A percentile compares a stretch with the other conserved stretches of the same genome.
These are phyloP conservation scores for Odonthalia washingtoniensis DNA, from an alignment of 31 red algal species.

Conservation along the genomic window DNA sequence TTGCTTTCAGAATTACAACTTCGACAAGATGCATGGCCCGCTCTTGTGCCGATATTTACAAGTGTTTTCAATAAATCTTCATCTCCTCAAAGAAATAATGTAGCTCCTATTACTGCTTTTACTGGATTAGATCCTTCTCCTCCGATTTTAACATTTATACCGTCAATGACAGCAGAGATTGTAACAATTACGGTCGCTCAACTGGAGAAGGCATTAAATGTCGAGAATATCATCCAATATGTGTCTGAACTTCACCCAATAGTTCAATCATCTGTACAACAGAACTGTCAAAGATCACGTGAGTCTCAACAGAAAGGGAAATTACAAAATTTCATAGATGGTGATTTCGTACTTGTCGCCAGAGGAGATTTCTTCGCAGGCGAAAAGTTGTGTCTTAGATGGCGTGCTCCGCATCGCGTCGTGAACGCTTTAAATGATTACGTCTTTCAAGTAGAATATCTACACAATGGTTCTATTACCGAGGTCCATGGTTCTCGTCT, in stretches of 20 bases:
- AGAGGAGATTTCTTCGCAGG: background rate
- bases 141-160: slow-evolving; percentile 4
- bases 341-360: slow-evolving; percentile 7
- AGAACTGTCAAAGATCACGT: background rate
- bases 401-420: background rate
- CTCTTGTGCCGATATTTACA: background rate
- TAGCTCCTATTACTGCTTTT: background rate
- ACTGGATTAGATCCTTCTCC: background rate
- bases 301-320: background rate
- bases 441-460: slow-evolving; percentile 2
- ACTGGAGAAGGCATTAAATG: background rate
- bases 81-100: background rate
- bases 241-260: background rate
- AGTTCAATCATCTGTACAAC: background rate
- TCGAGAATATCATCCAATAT: background rate
- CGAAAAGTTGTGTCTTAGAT: background rate
- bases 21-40: background rate
- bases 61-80: background rate
- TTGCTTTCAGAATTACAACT: slow-evolving; percentile 2
- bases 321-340: background rate
- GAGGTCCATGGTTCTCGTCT: too few species aligned
- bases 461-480: too few species aligned
- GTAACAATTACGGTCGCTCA: background rate
- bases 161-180: background rate
- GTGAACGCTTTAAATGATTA: slow-evolving; percentile 6